Percentiles rank a stretch among this genome's conserved stretches.
Evolutionary conservation across 139 green algal species (phyloP).

Genomic region (Microglena sp.): DNA sequence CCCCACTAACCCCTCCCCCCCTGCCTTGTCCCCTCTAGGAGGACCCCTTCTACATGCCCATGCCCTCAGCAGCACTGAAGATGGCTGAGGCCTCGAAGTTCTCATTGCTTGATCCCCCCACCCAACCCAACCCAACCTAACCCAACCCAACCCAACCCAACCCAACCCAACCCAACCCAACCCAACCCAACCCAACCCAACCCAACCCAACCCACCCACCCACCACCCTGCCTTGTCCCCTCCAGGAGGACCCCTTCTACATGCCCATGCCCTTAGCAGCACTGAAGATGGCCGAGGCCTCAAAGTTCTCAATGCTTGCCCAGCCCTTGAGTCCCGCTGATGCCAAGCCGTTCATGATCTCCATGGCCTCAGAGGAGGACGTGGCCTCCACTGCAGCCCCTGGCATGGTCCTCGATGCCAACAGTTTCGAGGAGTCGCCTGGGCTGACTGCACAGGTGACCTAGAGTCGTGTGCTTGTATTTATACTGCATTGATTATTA

Average conservation of each 20-base stretch:
- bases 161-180: too few species aligned
- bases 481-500: too few species aligned
- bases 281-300: conserved; percentile 27
- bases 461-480: neutral
- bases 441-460: neutral
- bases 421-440: neutral
- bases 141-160: too few species aligned
- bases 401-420: neutral
- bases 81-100: conserved; percentile 30
- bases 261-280: conserved; percentile 27
- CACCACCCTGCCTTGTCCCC: too few species aligned
- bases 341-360: conserved; percentile 27
- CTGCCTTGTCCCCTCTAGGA: too few species aligned
- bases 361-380: conserved; percentile 15
- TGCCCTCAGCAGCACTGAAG: conserved; percentile 19
- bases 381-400: neutral
- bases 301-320: conserved; percentile 30
- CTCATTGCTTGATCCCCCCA: conserved; percentile 23
- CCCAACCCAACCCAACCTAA: too few species aligned
- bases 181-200: too few species aligned
- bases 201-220: conserved; percentile 8
- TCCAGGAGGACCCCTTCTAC: conserved; percentile 39
- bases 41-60: conserved; percentile 38
- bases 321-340: conserved; percentile 22
- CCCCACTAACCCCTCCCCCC: too few species aligned